Evolutionary conservation across 179 eudicot species (phyloP).

Genomic region (Drosera spatulata): DNA sequence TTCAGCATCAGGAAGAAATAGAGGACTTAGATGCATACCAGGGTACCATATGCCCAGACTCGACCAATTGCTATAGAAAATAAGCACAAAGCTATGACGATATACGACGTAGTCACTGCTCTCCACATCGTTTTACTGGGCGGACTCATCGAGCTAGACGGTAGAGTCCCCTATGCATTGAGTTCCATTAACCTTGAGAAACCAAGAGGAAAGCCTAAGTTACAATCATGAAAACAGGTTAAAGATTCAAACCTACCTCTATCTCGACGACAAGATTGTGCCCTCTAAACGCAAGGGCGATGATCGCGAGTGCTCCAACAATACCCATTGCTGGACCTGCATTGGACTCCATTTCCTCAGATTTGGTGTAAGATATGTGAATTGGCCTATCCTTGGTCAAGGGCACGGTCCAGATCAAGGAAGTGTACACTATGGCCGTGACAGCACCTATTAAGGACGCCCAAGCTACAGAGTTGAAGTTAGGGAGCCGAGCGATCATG

Average conservation of each 20-base stretch:
- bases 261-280: slow-evolving; percentile 44
- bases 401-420: slow-evolving; percentile 33
- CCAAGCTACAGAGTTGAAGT: slow-evolving; percentile 45
- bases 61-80: slow-evolving; percentile 37
- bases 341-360: not conserved
- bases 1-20: no score
- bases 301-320: slow-evolving; percentile 37
- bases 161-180: slow-evolving; percentile 29
- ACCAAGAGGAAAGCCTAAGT: not conserved
- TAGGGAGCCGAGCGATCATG: slow-evolving; percentile 30
- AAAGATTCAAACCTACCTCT: slow-evolving; percentile 16
- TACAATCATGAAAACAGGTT: not conserved
- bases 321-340: slow-evolving; percentile 7
- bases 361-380: slow-evolving; percentile 20
- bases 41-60: slow-evolving; percentile 35
- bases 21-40: slow-evolving; percentile 4
- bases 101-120: slow-evolving; percentile 26
- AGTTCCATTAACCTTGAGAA: not conserved
- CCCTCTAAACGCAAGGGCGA: slow-evolving; percentile 49
- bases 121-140: slow-evolving; percentile 34
- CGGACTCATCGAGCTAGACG: slow-evolving; percentile 19
- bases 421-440: slow-evolving; percentile 31
- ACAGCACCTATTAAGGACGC: slow-evolving; percentile 37
- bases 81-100: slow-evolving; percentile 23
- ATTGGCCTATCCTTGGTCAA: slow-evolving; percentile 22